These are phyloP conservation scores for Xylaria sp. DNA, from an alignment of 2,329 filamentous ascomycete species.

Conservation along the genomic window DNA sequence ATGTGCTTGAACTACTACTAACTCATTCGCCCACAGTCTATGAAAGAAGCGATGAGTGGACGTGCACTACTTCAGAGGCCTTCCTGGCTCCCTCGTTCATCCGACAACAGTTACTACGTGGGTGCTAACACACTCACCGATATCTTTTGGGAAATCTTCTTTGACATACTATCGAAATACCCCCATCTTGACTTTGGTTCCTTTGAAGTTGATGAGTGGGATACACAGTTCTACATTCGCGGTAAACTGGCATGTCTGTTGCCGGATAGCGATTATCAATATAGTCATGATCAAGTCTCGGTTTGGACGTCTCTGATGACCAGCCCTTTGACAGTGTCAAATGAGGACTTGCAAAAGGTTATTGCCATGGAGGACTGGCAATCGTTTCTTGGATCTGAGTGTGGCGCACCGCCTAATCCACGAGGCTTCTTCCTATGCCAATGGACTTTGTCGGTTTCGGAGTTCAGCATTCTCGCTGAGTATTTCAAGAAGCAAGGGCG, in stretches of 20 bases:
- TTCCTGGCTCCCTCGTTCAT: not conserved
- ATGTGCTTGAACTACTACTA: not conserved
- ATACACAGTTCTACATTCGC: not conserved
- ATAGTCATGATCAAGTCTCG: constrained; percentile 2
- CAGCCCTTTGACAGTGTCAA: constrained; percentile 6
- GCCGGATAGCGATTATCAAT: constrained; percentile 3
- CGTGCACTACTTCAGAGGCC: not conserved
- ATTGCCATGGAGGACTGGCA: constrained; percentile 5
- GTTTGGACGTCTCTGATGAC: constrained; percentile 9
- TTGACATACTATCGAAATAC: constrained; percentile 15
- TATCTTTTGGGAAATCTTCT: constrained; percentile 1
- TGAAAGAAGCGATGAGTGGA: constrained; percentile 1
- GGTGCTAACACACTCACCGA: not conserved
- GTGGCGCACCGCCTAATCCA: not conserved
- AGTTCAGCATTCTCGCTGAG: constrained; percentile 3
- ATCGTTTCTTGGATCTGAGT: not conserved
- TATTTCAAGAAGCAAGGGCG: constrained; percentile 14
- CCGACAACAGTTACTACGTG: constrained; percentile 6
- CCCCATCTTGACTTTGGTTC: not conserved
- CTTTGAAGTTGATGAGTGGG: constrained; percentile 3
- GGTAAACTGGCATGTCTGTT: constrained; percentile 20
- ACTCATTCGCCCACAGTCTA: not conserved
- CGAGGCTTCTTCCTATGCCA: constrained; percentile 21
- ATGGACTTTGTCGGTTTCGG: constrained; percentile 8
- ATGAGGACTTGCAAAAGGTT: constrained; percentile 12